A percentile compares a stretch with the other conserved stretches of the same genome.
phyloP scores from a whole-genome alignment of 495 filamentous ascomycete species.

The Penicillium riverlandense region DNA sequence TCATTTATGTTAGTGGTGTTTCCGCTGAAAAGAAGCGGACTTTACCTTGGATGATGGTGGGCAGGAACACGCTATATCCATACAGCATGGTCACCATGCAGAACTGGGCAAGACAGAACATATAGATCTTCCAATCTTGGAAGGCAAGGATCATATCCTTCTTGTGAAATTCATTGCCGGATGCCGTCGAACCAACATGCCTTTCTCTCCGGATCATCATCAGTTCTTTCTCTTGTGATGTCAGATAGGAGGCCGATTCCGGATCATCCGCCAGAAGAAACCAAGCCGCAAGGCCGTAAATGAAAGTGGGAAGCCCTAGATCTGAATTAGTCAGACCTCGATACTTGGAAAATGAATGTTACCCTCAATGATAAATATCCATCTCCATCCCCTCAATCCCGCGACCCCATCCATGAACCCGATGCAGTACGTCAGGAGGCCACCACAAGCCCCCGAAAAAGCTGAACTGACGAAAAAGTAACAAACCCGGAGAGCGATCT shows the following conservation, averaged over 20 bases:
- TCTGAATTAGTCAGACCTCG: too few species aligned
- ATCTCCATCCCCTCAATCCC: constrained; percentile 51
- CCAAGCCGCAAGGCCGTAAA: constrained; percentile 53
- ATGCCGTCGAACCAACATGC: constrained; percentile 52
- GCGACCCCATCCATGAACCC: constrained; percentile 61
- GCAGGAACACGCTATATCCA: constrained; percentile 69
- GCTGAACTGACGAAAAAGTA: constrained; percentile 74
- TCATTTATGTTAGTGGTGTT: too few species aligned
- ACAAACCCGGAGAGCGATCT: constrained; percentile 66
- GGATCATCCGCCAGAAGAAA: constrained; percentile 61
- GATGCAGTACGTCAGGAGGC: constrained; percentile 67
- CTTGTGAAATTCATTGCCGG: constrained; percentile 54
- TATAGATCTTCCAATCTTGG: constrained; percentile 60
- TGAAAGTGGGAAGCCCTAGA: constrained; percentile 60
- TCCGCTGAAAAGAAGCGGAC: too few species aligned
- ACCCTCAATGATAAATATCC: constrained; percentile 63
- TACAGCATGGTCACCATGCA: constrained; percentile 69
- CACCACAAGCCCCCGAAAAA: constrained; percentile 68
- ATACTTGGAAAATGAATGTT: too few species aligned
- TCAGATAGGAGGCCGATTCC: constrained; percentile 55
- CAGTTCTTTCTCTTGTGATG: constrained; percentile 49
- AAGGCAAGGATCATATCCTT: constrained; percentile 43
- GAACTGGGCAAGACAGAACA: constrained; percentile 60
- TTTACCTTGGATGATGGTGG: constrained; percentile 68
- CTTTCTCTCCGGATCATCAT: constrained; percentile 35